Evolutionary conservation across 1,139 yeast species (phyloP).

Genomic region (Suhomyces bribrorum): DNA sequence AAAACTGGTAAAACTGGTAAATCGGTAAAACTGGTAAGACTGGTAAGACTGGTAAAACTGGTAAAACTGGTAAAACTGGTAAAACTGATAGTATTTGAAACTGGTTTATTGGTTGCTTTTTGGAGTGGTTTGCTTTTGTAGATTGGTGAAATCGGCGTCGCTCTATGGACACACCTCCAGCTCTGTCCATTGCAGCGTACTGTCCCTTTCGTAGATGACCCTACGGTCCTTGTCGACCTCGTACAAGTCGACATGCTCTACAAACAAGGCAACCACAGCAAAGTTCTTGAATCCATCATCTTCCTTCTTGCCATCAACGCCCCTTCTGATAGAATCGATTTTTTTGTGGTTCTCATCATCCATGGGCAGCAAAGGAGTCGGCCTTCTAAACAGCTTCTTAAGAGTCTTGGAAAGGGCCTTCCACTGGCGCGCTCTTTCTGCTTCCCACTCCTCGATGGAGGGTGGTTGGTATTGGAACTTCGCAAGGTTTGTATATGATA

Average conservation of each 20-base stretch:
- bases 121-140: background rate
- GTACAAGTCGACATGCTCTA: slow-evolving; percentile 71
- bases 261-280: slow-evolving; percentile 67
- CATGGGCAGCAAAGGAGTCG: slow-evolving; percentile 63
- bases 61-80: too few relatives aligned
- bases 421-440: slow-evolving; percentile 70
- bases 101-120: background rate
- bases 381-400: slow-evolving; percentile 69
- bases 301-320: slow-evolving; percentile 80
- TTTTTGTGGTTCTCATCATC: slow-evolving; percentile 56
- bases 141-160: background rate
- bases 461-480: slow-evolving; percentile 47
- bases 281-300: slow-evolving; percentile 69
- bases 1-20: too few relatives aligned
- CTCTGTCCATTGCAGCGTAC: slow-evolving; percentile 70
- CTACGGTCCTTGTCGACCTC: slow-evolving; percentile 62
- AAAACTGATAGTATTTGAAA: too few relatives aligned
- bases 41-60: too few relatives aligned
- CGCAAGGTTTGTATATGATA: slow-evolving; percentile 33
- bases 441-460: slow-evolving; percentile 60
- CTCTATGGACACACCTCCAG: slow-evolving; percentile 73
- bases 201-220: slow-evolving; percentile 53
- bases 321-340: slow-evolving; percentile 72
- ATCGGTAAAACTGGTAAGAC: too few relatives aligned
- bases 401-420: slow-evolving; percentile 52